Base-by-base conservation (phyloP, 116 monocot genomes). In the Papilionanthe hybrid region DNA sequence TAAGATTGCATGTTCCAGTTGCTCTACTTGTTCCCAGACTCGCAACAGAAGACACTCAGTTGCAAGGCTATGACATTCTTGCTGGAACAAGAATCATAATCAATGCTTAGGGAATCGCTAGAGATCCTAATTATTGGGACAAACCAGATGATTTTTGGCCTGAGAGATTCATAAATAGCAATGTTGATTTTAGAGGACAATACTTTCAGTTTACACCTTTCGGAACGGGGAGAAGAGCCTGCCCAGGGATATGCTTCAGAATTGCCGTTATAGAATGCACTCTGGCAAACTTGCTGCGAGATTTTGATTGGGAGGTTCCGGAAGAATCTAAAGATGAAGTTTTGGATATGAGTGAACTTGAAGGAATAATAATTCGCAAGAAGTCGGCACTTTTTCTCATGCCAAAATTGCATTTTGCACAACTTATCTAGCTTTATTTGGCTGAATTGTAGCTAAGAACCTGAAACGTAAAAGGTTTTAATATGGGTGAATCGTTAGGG, bases 91-190 rank as follows among this genome's bases (percentile, higher is more conserved):
- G 25, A 75, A 55, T 60, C 18, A 56, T 67, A 50, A 76, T 79
- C 68, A 84, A 84, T 68, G 84, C 68, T 20, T 84, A 80, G 83
- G 76, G 76, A 25, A 84, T 84, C 9, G 84, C 65, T 22, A 79
- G 84, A 56, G 79, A 79, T 50, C 66, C 75, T 1, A 18, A 63
- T 19, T 25, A 19, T 5, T 84, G 84, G 84, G 75, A 69, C 28
- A 19, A 30, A 19, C 63, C 84, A 5, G 84, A 84, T 0, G 80
- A 80, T 22, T 79, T 84, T 66, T 67, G 65, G 22, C 84, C 80
- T 18, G 69, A 80, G 50, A 72, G 81, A 72, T 85, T 81, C 45
- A 2, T 85, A 12, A 56, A 28, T 42, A 50, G 58, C 32, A 32
- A 47, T 4, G 47, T 81, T 48, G 85, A 85, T 22, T 85, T 81